Evolutionary conservation across 1,139 yeast genomes (phyloP).

Genomic region (Scheffersomyces parashehatae): DNA sequence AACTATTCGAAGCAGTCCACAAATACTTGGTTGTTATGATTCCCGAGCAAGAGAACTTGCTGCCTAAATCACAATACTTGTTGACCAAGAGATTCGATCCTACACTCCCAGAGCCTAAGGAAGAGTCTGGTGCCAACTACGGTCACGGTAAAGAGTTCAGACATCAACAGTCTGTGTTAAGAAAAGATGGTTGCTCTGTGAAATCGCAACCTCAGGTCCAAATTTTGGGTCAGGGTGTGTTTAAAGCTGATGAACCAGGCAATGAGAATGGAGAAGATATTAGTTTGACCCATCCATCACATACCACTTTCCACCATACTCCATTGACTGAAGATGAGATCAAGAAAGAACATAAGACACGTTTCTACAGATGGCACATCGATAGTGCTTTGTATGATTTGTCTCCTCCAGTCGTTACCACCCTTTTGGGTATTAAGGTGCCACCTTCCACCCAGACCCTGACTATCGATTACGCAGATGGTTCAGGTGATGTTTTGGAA

Average conservation of each 20-base stretch:
- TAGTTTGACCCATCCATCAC: slow-evolving; percentile 77
- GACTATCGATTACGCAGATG: slow-evolving; percentile 63
- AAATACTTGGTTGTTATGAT: slow-evolving; percentile 70
- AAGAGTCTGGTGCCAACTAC: slow-evolving; percentile 53
- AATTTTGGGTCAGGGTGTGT: slow-evolving; percentile 79
- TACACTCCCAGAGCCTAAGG: slow-evolving; percentile 52
- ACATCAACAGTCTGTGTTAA: slow-evolving; percentile 72
- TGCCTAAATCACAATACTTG: slow-evolving; percentile 72
- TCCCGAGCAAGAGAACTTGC: slow-evolving; percentile 63
- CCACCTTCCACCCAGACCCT: slow-evolving; percentile 55
- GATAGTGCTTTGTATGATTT: slow-evolving; percentile 85
- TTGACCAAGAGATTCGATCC: slow-evolving; percentile 80
- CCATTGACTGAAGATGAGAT: slow-evolving; percentile 64
- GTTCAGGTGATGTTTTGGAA: slow-evolving; percentile 60
- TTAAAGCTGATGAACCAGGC: slow-evolving; percentile 68
- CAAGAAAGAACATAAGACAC: slow-evolving; percentile 59
- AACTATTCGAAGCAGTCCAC: slow-evolving; percentile 64
- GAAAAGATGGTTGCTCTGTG: slow-evolving; percentile 77
- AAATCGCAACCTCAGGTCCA: slow-evolving; percentile 87
- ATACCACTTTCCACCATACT: slow-evolving; percentile 72
- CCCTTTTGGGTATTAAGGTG: slow-evolving; percentile 79
- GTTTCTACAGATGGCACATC: slow-evolving; percentile 91
- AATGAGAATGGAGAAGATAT: slow-evolving; percentile 60
- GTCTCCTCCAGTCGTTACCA: slow-evolving; percentile 83
- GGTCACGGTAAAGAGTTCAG: slow-evolving; percentile 88